Percentiles rank a stretch among this genome's conserved stretches.
Conservation (phyloP, 345 rosid genomes). For the Citrus inodora region DNA sequence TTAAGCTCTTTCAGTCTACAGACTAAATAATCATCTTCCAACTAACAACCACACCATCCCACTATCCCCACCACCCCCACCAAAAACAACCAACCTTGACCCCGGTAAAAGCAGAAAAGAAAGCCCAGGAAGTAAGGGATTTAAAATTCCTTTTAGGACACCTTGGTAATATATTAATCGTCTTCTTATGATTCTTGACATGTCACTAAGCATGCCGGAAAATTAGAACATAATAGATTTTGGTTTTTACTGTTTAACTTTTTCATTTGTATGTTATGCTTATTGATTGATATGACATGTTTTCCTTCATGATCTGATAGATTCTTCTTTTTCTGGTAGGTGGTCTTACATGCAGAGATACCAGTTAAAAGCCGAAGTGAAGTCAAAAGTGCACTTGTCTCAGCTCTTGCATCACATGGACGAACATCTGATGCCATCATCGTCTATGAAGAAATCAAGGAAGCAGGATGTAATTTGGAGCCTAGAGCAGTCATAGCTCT, state of each 20-base stretch:
- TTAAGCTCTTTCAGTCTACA: background rate
- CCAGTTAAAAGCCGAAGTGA: conserved; percentile 42
- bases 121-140: too few species aligned
- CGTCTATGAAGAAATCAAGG: conserved; percentile 63
- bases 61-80: too few species aligned
- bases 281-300: background rate
- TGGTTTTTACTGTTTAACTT: background rate
- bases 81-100: too few species aligned
- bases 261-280: background rate
- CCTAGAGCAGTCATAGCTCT: conserved; percentile 63
- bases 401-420: conserved; percentile 69
- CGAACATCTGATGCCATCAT: conserved; percentile 59
- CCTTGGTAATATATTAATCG: background rate
- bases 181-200: background rate
- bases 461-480: conserved; percentile 40
- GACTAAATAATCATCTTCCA: background rate
- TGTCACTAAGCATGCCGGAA: background rate
- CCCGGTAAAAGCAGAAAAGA: too few species aligned
- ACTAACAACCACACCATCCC: too few species aligned
- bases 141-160: too few species aligned
- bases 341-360: conserved; percentile 44
- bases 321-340: conserved; percentile 34
- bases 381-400: conserved; percentile 58
- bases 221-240: background rate
- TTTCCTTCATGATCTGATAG: background rate